A percentile compares a stretch with the other conserved stretches of the same genome.
These are phyloP conservation scores for Yamadazyma songkhlaensis DNA, from an alignment of 1,139 yeast species.

Conservation along the genomic window DNA sequence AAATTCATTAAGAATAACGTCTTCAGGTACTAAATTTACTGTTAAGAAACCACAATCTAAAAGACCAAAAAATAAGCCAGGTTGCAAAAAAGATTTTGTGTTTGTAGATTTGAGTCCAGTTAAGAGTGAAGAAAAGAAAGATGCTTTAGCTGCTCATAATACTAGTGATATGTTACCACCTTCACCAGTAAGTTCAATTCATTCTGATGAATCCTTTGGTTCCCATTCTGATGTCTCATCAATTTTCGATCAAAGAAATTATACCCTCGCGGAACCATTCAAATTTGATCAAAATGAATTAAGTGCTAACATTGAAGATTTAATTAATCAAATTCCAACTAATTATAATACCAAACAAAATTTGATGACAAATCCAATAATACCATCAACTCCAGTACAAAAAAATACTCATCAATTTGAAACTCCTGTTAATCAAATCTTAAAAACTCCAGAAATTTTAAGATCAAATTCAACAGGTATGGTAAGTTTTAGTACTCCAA, in stretches of 20 bases:
- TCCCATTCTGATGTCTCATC: conserved; percentile 13
- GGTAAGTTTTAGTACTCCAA: conserved; percentile 30
- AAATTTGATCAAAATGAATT: not conserved
- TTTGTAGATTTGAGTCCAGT: conserved; percentile 55
- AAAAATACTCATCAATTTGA: conserved; percentile 10
- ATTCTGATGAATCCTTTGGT: conserved; percentile 15
- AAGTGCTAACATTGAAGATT: conserved; percentile 1
- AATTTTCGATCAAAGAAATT: conserved; percentile 1
- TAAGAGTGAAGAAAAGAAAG: conserved; percentile 26
- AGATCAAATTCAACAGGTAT: conserved; percentile 26
- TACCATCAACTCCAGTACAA: conserved; percentile 9
- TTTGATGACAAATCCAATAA: not conserved
- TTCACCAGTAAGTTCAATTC: conserved; percentile 14
- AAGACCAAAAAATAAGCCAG: conserved; percentile 52
- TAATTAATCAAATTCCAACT: conserved; percentile 1
- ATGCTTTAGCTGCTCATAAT: not conserved
- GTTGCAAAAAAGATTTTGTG: conserved; percentile 51
- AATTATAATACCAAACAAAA: not conserved
- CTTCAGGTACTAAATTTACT: conserved; percentile 30
- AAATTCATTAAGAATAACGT: conserved; percentile 43
- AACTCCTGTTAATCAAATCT: conserved; percentile 16
- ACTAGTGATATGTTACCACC: conserved; percentile 9
- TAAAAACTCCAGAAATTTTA: conserved; percentile 11
- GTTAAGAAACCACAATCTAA: conserved; percentile 46
- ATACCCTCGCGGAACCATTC: conserved; percentile 3